These are phyloP conservation scores for Lactifluus pinguis DNA, from an alignment of 768 basidiomycete genomes.

Conservation along the genomic window DNA sequence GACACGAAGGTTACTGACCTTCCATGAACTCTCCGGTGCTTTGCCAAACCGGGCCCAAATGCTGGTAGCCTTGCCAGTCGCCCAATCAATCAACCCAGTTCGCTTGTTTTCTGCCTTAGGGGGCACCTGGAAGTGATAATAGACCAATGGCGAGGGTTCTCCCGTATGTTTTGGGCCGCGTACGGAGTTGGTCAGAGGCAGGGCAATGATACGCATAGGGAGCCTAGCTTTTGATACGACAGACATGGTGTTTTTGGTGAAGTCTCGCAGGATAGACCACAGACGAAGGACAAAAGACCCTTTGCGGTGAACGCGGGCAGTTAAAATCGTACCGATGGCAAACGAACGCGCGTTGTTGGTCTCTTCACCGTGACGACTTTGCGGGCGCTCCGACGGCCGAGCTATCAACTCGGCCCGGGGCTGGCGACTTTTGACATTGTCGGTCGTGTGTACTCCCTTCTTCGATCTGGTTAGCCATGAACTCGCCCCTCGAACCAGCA, in stretches of 20 bases:
- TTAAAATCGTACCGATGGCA: background rate
- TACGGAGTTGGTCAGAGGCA: constrained; percentile 31
- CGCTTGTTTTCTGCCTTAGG: constrained; percentile 23
- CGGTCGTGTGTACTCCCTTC: background rate
- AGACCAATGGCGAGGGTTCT: constrained; percentile 27
- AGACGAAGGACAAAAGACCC: background rate
- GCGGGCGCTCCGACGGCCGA: background rate
- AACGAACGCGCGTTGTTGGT: background rate
- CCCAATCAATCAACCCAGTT: constrained; percentile 39
- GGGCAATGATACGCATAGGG: constrained; percentile 39
- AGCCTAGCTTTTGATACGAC: constrained; percentile 13
- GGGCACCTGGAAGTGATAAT: constrained; percentile 33
- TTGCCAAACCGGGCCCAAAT: constrained; percentile 65
- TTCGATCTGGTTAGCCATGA: constrained; percentile 13
- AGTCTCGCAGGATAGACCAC: background rate
- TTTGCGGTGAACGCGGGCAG: background rate
- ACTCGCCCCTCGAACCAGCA: constrained; percentile 20
- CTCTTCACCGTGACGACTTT: no score
- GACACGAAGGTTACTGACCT: constrained; percentile 45
- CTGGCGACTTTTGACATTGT: background rate
- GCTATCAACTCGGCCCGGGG: background rate
- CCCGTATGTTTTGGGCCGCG: constrained; percentile 5
- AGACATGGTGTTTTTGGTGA: constrained; percentile 8
- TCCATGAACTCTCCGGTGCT: constrained; percentile 58
- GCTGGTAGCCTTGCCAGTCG: constrained; percentile 41